Percentiles rank a stretch among this genome's conserved stretches.
Conservation (phyloP, 257 asterid genomes). For the Solanum virginianum region DNA sequence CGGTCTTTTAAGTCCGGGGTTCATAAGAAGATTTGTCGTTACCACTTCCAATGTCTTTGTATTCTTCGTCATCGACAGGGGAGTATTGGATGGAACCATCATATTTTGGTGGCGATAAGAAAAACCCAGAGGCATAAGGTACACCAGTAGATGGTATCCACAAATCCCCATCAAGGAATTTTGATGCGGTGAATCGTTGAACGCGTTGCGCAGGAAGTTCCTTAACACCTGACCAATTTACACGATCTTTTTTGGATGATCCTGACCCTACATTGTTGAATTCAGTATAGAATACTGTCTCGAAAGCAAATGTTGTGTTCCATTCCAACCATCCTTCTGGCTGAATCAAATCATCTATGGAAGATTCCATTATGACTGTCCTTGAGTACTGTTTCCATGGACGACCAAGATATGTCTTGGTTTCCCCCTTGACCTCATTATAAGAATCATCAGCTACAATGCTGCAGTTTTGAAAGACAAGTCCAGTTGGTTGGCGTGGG, state of each 20-base stretch:
- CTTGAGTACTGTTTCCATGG: conserved; percentile 80
- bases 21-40: conserved; percentile 2
- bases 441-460: conserved; percentile 41
- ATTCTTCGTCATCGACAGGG: conserved; percentile 46
- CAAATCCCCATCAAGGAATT: conserved; percentile 36
- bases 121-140: conserved; percentile 40
- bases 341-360: conserved; percentile 47
- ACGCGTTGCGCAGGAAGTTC: conserved; percentile 46
- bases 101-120: conserved; percentile 39
- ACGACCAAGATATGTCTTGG: conserved; percentile 54
- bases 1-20: background rate
- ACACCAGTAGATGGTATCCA: conserved; percentile 38
- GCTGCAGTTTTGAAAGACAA: conserved; percentile 60
- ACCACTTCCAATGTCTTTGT: conserved; percentile 35
- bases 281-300: conserved; percentile 55
- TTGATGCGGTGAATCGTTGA: conserved; percentile 36
- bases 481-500: conserved; percentile 58
- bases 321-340: conserved; percentile 71
- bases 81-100: conserved; percentile 42
- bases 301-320: conserved; percentile 33
- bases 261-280: conserved; percentile 75
- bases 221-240: conserved; percentile 56
- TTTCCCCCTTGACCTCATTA: conserved; percentile 8
- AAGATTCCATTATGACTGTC: conserved; percentile 64
- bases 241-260: conserved; percentile 37